Percentiles rank a stretch among this genome's conserved stretches.
Evolutionary conservation across 345 rosid species (phyloP).

Genomic region (Carallia brachiata): DNA sequence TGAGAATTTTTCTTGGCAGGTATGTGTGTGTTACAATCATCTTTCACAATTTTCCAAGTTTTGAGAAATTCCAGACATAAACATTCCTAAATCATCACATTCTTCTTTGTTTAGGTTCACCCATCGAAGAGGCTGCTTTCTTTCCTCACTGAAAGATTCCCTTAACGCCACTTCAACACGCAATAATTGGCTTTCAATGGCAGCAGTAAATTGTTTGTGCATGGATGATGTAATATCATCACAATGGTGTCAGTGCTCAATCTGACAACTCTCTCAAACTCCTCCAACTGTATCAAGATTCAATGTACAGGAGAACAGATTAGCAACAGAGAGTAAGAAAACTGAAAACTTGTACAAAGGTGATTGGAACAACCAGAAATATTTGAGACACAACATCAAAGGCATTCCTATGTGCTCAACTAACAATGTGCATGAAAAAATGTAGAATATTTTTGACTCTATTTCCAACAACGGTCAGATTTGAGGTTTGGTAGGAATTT

Average conservation of each 20-base stretch:
- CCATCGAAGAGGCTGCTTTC: slow-evolving; percentile 67
- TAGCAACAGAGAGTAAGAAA: neutral
- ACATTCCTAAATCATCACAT: slow-evolving; percentile 72
- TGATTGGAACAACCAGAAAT: neutral
- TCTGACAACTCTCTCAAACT: slow-evolving; percentile 73
- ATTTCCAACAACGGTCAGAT: too few species aligned
- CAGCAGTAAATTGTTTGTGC: slow-evolving; percentile 67
- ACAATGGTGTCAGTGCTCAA: slow-evolving; percentile 48
- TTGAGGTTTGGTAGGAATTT: too few species aligned
- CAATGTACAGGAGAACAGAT: slow-evolving; percentile 12
- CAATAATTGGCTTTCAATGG: slow-evolving; percentile 64
- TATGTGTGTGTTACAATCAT: slow-evolving; percentile 31
- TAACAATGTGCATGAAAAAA: neutral
- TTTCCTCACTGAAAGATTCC: slow-evolving; percentile 50
- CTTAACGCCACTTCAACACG: slow-evolving; percentile 58
- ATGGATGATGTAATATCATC: slow-evolving; percentile 54
- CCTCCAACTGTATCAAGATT: slow-evolving; percentile 60
- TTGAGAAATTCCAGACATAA: slow-evolving; percentile 61
- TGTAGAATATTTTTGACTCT: too few species aligned
- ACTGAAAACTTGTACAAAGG: neutral
- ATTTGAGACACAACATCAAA: neutral
- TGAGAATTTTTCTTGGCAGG: slow-evolving; percentile 25
- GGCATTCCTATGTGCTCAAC: neutral
- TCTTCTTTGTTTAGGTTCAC: slow-evolving; percentile 75
- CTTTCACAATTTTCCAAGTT: slow-evolving; percentile 27